Evolutionary conservation across 805 yeast genomes (phyloP).

Genomic region (Saccharomycopsis sp.): DNA sequence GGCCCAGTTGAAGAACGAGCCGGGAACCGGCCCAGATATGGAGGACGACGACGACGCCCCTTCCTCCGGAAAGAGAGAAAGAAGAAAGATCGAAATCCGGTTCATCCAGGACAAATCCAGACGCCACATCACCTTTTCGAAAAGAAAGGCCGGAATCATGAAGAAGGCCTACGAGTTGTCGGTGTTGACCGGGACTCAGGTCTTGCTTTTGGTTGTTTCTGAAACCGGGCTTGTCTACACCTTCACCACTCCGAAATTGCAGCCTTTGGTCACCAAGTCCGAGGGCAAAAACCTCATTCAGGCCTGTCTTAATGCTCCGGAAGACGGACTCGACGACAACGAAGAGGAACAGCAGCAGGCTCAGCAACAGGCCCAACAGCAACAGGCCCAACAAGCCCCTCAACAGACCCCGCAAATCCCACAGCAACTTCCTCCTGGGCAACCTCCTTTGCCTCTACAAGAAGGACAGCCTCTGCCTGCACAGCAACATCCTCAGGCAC

Average conservation of each 20-base stretch:
- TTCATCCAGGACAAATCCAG: conserved; percentile 96
- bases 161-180: conserved; percentile 98
- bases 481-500: conserved; percentile 23
- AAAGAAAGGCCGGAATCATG: conserved; percentile 98
- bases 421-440: conserved; percentile 28
- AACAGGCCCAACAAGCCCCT: conserved; percentile 24
- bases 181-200: conserved; percentile 96
- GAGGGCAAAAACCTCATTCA: conserved; percentile 97
- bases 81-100: conserved; percentile 93
- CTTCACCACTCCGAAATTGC: conserved; percentile 97
- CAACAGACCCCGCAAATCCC: conserved; percentile 23
- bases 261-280: conserved; percentile 93
- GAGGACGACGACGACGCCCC: conserved; percentile 42
- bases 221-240: conserved; percentile 99
- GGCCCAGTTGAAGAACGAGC: conserved; percentile 12
- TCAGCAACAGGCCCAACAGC: conserved; percentile 28
- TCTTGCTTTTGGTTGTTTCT: conserved; percentile 84
- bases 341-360: conserved; percentile 46
- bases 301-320: conserved; percentile 97
- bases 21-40: conserved; percentile 28
- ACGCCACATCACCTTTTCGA: conserved; percentile 95
- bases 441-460: conserved; percentile 29
- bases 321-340: conserved; percentile 64
- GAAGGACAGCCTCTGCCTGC: conserved; percentile 26
- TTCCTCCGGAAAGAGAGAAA: conserved; percentile 34